Base-by-base conservation (phyloP, 2,329 filamentous ascomycete genomes). In the Cucurbitaria berberidis region DNA sequence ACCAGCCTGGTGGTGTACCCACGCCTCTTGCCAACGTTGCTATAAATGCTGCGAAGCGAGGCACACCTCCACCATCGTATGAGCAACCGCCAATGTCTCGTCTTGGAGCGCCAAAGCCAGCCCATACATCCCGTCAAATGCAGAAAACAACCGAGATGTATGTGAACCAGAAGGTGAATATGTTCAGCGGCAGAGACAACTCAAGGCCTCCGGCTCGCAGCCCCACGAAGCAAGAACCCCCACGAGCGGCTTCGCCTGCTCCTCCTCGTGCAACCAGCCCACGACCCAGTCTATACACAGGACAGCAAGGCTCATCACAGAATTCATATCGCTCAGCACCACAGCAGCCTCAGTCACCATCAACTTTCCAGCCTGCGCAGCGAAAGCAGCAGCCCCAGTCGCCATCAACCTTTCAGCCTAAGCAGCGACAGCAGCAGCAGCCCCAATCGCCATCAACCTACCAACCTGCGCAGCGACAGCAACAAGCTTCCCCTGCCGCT, bases 111-210 rank as follows among this genome's bases (percentile, higher is more conserved):
- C 96, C 95, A 1, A 89, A 93, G 53, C 92, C 93, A 2, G 95
- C 95, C 1, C 91, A 96, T 55, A 99, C 96, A 0, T 90, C 91
- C 3, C 90, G 89, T 59, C 91, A 95, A 42, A 99, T 99, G 96
- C 91, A 96, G 70, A 90, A 96, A 74, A 91, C 93, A 3, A 95
- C 92, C 0, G 89, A 96, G 66, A 92, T 92, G 74, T 97, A 93
- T 68, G 86, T 89, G 19, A 86, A 87, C 40, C 90, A 97, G 74
- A 91, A 90, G 2, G 85, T 91, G 38, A 91, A 84, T 67, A 88
- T 97, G 79, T 95, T 96, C 74, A 78, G 77, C 47, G 64, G 66
- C 3, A 58, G 61, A 71, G 50, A 78, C 77, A 54, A 54, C 34
- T 82, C 87, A 21, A 82, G 86, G 11, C 82, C 86, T 3, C 77